These are phyloP conservation scores for Claviceps capensis DNA, from an alignment of 2,329 filamentous ascomycete genomes.

Conservation along the genomic window DNA sequence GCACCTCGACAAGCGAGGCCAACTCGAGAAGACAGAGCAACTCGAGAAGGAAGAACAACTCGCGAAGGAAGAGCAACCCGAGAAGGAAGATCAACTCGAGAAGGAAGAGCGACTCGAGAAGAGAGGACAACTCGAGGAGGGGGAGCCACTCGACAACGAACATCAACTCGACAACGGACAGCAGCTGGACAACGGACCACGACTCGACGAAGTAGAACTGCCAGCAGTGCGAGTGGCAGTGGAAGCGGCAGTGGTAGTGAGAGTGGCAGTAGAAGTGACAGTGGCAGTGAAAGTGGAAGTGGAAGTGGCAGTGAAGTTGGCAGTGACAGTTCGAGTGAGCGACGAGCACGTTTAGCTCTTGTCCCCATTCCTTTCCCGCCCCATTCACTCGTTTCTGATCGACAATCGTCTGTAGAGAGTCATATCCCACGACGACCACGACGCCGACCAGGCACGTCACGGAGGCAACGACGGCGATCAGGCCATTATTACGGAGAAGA, in stretches of 20 bases:
- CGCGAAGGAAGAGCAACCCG: slow-evolving; percentile 29
- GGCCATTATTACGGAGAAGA: slow-evolving; percentile 4
- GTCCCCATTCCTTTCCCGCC: not conserved
- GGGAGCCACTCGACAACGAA: no score
- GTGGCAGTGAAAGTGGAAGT: not conserved
- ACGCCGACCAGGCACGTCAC: slow-evolving; percentile 2
- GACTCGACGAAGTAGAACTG: no score
- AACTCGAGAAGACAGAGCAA: slow-evolving; percentile 28
- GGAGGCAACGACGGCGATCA: slow-evolving; percentile 1
- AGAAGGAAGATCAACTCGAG: slow-evolving; percentile 11
- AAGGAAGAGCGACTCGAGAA: no score
- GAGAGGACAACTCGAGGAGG: no score
- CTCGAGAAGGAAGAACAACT: slow-evolving; percentile 22
- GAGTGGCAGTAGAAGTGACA: not conserved
- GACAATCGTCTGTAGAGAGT: slow-evolving; percentile 1
- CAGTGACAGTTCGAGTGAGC: slow-evolving; percentile 1
- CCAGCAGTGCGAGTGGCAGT: no score
- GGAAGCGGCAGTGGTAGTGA: no score
- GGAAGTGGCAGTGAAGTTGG: not conserved
- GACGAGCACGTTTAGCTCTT: slow-evolving; percentile 1
- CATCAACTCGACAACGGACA: slow-evolving; percentile 26
- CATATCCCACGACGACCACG: slow-evolving; percentile 1
- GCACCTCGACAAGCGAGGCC: no score
- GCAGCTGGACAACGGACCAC: slow-evolving; percentile 22
- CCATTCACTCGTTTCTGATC: not conserved